These are phyloP conservation scores for Jamesozyma rosinii DNA, from an alignment of 805 yeast genomes.

Conservation along the genomic window DNA sequence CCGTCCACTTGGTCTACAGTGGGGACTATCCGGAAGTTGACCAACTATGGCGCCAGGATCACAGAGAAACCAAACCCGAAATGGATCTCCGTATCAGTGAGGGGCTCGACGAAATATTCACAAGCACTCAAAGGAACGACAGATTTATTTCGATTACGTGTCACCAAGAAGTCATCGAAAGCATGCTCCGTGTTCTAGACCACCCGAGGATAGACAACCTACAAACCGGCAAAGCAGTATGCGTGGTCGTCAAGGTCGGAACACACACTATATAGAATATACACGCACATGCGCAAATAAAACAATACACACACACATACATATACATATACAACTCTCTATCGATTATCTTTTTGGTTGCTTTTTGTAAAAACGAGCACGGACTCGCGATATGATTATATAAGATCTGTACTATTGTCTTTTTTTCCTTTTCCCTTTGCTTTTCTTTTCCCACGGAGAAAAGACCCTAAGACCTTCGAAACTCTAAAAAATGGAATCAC, in stretches of 20 bases:
- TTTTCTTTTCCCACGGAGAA: no score
- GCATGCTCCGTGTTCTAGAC: conserved; percentile 40
- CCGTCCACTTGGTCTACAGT: conserved; percentile 35
- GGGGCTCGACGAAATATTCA: conserved; percentile 38
- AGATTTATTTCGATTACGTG: conserved; percentile 42
- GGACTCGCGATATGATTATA: no score
- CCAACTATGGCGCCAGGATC: conserved; percentile 34
- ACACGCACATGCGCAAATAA: no score
- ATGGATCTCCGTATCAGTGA: conserved; percentile 36
- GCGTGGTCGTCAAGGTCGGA: conserved; percentile 43
- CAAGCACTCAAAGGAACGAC: conserved; percentile 19
- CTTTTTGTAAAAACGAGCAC: no score
- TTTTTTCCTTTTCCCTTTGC: no score
- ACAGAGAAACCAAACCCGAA: conserved; percentile 41
- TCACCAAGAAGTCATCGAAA: conserved; percentile 52
- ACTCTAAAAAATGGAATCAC: no score
- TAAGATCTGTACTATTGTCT: no score
- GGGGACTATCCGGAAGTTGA: conserved; percentile 45
- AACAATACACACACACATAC: no score
- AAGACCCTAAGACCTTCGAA: no score
- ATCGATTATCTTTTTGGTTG: no score
- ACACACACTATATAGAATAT: no score
- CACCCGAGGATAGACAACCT: conserved; percentile 48
- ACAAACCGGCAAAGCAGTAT: conserved; percentile 59
- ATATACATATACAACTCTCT: no score